phyloP scores from a whole-genome alignment of 2,329 filamentous ascomycete species.

The Venturia oleaginea region DNA sequence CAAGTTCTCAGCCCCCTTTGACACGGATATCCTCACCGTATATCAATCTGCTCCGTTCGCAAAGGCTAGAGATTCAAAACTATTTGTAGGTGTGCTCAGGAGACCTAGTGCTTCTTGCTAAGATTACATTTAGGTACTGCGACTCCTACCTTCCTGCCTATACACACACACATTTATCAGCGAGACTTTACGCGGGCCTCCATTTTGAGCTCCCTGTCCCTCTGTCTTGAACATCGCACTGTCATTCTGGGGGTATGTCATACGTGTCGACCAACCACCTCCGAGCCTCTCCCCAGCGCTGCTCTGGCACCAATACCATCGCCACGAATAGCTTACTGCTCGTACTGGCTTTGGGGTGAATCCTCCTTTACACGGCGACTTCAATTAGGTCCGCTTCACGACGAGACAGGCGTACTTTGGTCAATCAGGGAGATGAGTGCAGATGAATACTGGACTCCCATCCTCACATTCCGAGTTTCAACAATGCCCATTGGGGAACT shows the following conservation, averaged over 20 bases:
- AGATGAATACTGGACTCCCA: no score
- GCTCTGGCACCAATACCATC: no score
- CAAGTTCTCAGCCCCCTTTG: background rate
- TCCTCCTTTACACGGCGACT: background rate
- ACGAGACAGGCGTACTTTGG: no score
- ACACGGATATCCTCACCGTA: background rate
- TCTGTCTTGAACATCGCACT: no score
- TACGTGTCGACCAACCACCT: no score
- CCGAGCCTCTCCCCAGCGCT: no score
- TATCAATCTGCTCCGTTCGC: background rate
- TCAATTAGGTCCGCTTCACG: background rate
- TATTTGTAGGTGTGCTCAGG: background rate
- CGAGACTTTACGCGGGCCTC: background rate
- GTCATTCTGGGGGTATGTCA: no score
- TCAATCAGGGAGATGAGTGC: no score
- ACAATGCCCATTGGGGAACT: background rate
- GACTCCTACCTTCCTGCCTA: background rate
- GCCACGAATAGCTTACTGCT: no score
- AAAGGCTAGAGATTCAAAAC: background rate
- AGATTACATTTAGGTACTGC: background rate
- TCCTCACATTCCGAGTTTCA: background rate
- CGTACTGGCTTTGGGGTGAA: background rate
- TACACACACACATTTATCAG: background rate
- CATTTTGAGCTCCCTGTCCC: no score
- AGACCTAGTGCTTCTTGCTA: background rate